Evolutionary conservation across 108 stramenopile species (phyloP).

Genomic region (Fragilaria radians): DNA sequence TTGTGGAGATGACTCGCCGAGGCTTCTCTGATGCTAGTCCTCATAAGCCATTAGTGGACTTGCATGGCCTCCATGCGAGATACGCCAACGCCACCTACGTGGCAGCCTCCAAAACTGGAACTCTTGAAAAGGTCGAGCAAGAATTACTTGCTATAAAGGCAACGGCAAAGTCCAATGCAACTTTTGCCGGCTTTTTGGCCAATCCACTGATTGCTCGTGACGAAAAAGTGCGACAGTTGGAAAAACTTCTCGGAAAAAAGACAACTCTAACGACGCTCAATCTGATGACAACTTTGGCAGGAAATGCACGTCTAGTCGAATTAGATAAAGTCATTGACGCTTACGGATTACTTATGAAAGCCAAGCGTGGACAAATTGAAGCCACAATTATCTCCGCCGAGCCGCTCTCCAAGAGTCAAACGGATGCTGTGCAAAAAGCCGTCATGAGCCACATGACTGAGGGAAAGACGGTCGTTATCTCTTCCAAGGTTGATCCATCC

Average conservation of each 20-base stretch:
- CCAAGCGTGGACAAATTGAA: conserved; percentile 91
- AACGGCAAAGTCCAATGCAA: conserved; percentile 40
- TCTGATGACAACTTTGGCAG: conserved; percentile 89
- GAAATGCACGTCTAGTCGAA: conserved; percentile 85
- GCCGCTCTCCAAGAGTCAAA: conserved; percentile 52
- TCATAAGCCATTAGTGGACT: conserved; percentile 79
- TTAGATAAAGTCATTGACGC: conserved; percentile 65
- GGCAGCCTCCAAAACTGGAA: conserved; percentile 80
- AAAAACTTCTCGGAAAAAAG: conserved; percentile 55
- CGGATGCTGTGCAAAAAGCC: conserved; percentile 69
- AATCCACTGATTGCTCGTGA: conserved; percentile 87
- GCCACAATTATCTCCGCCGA: conserved; percentile 90
- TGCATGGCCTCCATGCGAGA: conserved; percentile 90
- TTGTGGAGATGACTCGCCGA: conserved; percentile 8
- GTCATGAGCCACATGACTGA: conserved; percentile 66
- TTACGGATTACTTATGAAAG: conserved; percentile 85
- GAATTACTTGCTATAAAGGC: conserved; percentile 76
- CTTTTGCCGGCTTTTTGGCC: conserved; percentile 72
- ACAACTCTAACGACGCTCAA: conserved; percentile 69
- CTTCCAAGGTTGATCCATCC: conserved; percentile 74
- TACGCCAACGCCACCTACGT: conserved; percentile 96
- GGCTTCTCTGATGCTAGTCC: conserved; percentile 28
- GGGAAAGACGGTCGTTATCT: conserved; percentile 78
- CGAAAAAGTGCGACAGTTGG: conserved; percentile 59
- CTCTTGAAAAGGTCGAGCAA: conserved; percentile 76